A percentile compares a stretch with the other conserved stretches of the same genome.
phyloP scores from a whole-genome alignment of 148 eudicot genomes.

The Rhododendron griersonianum region DNA sequence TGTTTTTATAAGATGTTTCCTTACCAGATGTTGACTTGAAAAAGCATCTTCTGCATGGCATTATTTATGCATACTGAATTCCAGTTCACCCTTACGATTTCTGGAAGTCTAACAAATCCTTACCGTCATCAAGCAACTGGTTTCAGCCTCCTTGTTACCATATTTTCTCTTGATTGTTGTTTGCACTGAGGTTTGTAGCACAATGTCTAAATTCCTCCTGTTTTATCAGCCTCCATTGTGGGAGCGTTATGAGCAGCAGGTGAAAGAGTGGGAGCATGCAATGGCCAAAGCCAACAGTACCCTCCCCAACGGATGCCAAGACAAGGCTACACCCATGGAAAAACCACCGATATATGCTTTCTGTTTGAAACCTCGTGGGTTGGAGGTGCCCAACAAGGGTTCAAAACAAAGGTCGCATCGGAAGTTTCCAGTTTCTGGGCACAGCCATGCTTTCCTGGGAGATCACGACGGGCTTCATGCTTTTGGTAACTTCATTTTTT shows the following conservation, averaged over 20 bases:
- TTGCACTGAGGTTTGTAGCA: neutral
- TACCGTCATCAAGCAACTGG: neutral
- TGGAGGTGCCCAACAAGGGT: slow-evolving; percentile 77
- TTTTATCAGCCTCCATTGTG: slow-evolving; percentile 84
- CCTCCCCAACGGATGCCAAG: slow-evolving; percentile 42
- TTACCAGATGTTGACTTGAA: neutral
- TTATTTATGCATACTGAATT: neutral
- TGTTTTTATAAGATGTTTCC: neutral
- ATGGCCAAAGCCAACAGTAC: slow-evolving; percentile 32
- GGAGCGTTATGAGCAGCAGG: slow-evolving; percentile 74
- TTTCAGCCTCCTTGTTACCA: neutral
- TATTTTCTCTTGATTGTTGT: neutral
- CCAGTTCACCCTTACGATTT: neutral
- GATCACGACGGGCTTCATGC: slow-evolving; percentile 53
- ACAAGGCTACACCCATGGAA: slow-evolving; percentile 43
- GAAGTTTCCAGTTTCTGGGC: slow-evolving; percentile 49
- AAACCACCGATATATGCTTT: slow-evolving; percentile 93
- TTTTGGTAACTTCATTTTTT: slow-evolving; percentile 38
- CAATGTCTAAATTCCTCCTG: slow-evolving; percentile 13
- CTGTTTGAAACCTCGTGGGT: slow-evolving; percentile 86
- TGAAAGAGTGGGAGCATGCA: slow-evolving; percentile 75
- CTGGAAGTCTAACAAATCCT: neutral
- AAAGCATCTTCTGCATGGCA: neutral
- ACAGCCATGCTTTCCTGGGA: slow-evolving; percentile 35
- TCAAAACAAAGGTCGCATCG: slow-evolving; percentile 84